Conservation (phyloP, 2,329 filamentous ascomycete species). For the Scopulariopsis brevicaulis region DNA sequence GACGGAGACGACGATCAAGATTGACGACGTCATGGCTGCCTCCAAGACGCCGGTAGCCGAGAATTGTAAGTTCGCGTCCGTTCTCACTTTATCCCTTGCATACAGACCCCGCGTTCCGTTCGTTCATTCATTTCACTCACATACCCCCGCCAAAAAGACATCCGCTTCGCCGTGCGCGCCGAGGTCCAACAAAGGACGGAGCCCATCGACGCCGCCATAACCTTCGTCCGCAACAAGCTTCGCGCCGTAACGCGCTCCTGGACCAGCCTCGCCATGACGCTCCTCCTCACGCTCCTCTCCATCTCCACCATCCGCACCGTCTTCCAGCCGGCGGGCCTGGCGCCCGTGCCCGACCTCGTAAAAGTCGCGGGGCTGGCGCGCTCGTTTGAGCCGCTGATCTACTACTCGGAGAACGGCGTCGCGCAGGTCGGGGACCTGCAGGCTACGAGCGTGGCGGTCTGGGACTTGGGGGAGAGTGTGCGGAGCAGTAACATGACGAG, state of each 20-base stretch:
- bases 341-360: constrained; percentile 69
- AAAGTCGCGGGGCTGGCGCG: constrained; percentile 84
- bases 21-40: constrained; percentile 17
- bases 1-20: constrained; percentile 23
- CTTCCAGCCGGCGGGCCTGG: constrained; percentile 52
- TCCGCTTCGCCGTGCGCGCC: constrained; percentile 76
- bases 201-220: constrained; percentile 65
- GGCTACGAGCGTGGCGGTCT: constrained; percentile 85
- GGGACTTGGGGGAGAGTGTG: constrained; percentile 88
- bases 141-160: constrained; percentile 41
- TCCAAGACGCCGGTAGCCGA: constrained; percentile 22
- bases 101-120: not conserved
- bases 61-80: constrained; percentile 35
- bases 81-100: constrained; percentile 6
- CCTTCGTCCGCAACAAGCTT: constrained; percentile 49
- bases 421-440: constrained; percentile 80
- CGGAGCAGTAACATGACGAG: constrained; percentile 85
- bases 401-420: constrained; percentile 84
- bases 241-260: constrained; percentile 56
- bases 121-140: constrained; percentile 8
- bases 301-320: constrained; percentile 54
- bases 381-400: constrained; percentile 87
- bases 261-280: constrained; percentile 51
- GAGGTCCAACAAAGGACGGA: constrained; percentile 83
- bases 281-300: constrained; percentile 51